Base-by-base conservation (phyloP, 2,329 filamentous ascomycete genomes). In the Talaromyces sp. region DNA sequence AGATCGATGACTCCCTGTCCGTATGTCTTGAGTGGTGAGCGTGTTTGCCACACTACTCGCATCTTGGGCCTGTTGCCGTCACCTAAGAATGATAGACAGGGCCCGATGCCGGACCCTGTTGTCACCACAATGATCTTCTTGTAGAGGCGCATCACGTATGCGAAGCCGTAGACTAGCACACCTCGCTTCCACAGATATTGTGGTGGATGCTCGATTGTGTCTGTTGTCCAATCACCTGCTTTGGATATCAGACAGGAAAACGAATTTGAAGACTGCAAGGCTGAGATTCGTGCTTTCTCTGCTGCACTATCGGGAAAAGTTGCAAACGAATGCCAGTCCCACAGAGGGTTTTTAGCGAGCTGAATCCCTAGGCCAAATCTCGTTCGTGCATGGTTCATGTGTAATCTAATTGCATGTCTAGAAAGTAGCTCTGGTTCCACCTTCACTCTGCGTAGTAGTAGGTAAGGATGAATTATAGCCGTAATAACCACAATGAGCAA, bases 311-410 rank as follows among this genome's bases (percentile, higher is more conserved):
- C 83, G 1, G 89, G 87, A 66, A 93, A 90, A 1, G 88, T 88
- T 50, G 90, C 90, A 72, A 93, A 93, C 0, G 87, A 85, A 77
- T 93, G 90, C 83, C 89, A 91, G 76, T 93, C 90, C 9, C 83
- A 77, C 45, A 92, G 79, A 0, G 90, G 89, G 9, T 82, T 81
- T 62, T 84, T 83, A 3, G 89, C 85, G 27, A 92, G 77, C 47
- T 88, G 85, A 61, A 86, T 81, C 54, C 82, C 83, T 64, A 84
- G 82, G 67, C 85, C 83, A 65, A 83, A 82, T 61, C 84, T 81
- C 9, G 87, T 85, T 24, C 84, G 82, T 19, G 84, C 83, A 76
- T 90, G 88, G 72, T 83, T 80, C 71, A 93, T 90, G 72, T 89
- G 85, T 22, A 95, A 84, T 47, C 88, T 85, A 35, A 91, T 80